Base-by-base conservation (phyloP, 345 rosid genomes). In the Euphorbia tirucalli region DNA sequence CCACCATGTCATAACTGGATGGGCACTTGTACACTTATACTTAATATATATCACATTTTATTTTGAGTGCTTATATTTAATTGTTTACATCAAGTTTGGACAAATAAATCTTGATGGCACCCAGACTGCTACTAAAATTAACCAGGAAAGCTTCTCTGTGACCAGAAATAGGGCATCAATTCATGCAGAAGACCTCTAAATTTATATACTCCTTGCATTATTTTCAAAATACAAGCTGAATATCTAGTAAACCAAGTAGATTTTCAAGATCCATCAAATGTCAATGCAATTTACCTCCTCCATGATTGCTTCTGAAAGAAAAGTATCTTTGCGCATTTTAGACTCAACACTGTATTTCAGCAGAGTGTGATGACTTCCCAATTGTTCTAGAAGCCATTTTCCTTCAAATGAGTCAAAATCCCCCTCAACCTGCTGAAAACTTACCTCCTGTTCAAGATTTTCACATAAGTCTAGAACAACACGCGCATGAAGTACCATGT, bases 401-500 rank as follows among this genome's bases (percentile, higher is more conserved):
- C 99, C 99, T 57, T 86, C 85, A 59, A 95, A 92, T 24, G 97
- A 87, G 73, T 92, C 85, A 31, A 95, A 95, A 76, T 95, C 99
- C 66, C 99, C 99, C 81, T 95, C 97, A 2, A 85, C 95, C 81
- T 95, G 99, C 85, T 85, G 86, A 79, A 92, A 95, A 78, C 86
- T 84, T 73, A 95, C 87, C 87, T 94, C 96, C 75, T 84, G 85
- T 70, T 90, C 95, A 71, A 84, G 91, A 49, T 60, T 86, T 79
- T 95, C 99, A 70, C 87, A 77, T 79, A 95, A 84, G 77, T 92
- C 97, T 18, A 95, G 88, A 71, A 95, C 87, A 78, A 92, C 97
- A 61, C 97, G 90, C 3, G 97, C 97, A 77, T 95, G 99, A 79
- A 95, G 99, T 58, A 95, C 91, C 97, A 95, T 90, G 79, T 95